Percentiles rank a stretch among this genome's conserved stretches.
Evolutionary conservation across 1,139 yeast species (phyloP).

Genomic region (Hansenula lynferdii): DNA sequence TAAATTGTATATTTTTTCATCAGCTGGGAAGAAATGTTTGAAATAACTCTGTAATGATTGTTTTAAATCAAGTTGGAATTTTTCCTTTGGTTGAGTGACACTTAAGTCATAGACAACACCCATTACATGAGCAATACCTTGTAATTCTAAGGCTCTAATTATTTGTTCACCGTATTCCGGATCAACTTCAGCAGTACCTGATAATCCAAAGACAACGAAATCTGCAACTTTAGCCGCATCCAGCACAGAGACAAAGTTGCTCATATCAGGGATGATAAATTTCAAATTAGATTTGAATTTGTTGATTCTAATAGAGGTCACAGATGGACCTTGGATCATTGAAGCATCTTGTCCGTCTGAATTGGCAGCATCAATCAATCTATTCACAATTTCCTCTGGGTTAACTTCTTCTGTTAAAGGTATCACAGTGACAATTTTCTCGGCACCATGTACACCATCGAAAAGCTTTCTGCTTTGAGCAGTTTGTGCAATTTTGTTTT

Average conservation of each 20-base stretch:
- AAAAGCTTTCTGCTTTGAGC: slow-evolving; percentile 54
- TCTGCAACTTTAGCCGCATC: slow-evolving; percentile 92
- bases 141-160: slow-evolving; percentile 81
- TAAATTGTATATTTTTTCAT: slow-evolving; percentile 70
- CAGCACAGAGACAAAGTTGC: slow-evolving; percentile 60
- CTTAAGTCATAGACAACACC: slow-evolving; percentile 79
- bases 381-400: slow-evolving; percentile 51
- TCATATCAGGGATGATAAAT: slow-evolving; percentile 68
- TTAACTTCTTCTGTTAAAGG: slow-evolving; percentile 73
- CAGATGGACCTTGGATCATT: slow-evolving; percentile 41
- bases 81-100: slow-evolving; percentile 60
- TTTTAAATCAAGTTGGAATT: slow-evolving; percentile 72
- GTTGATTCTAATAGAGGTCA: slow-evolving; percentile 43
- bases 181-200: slow-evolving; percentile 82
- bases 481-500: slow-evolving; percentile 59
- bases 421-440: slow-evolving; percentile 75
- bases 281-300: slow-evolving; percentile 76
- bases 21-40: slow-evolving; percentile 85
- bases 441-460: slow-evolving; percentile 76
- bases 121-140: slow-evolving; percentile 82
- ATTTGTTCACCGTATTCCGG: slow-evolving; percentile 79
- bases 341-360: slow-evolving; percentile 26
- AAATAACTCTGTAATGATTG: slow-evolving; percentile 81
- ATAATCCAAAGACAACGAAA: slow-evolving; percentile 78
- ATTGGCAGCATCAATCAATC: slow-evolving; percentile 39